Evolutionary conservation across 768 basidiomycete species (phyloP), one percentile per base, ranked within the genome.

Genomic region (Lentinula sp.): DNA sequence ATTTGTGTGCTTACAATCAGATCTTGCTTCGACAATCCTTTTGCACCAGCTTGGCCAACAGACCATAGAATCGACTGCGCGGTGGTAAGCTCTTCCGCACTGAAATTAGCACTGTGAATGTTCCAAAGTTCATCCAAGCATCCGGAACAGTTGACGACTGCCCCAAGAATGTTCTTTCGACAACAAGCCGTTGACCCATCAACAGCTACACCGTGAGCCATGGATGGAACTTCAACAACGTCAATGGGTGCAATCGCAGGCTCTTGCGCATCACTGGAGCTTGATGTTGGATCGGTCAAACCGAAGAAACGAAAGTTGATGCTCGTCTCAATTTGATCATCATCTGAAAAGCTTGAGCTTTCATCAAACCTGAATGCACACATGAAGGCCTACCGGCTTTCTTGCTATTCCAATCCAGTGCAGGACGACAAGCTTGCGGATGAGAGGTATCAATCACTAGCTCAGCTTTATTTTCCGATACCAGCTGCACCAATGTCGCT

Each of bases 321-420:
- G 7, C 74, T 70, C 4, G 87, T 89, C 72, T 95, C 92, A 52
- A 93, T 86, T 66, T 93, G 84, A 70, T 93, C 88, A 67, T 95
- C 92, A 68, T 92, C 92, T 93, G 21, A 64, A 42, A 46, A 32
- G 15, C 15, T 34, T 31, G 4, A 18, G 18, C 8, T 55, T 11
- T 37, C 3, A 16, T 21, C 37, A 40, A 61, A 11, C 16, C 34
- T n/a, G 39, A 16, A 48, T 13, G 56, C 40, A 58, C 40, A 31
- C 3, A 40, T 34, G 9, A 31, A 23, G 7, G 70, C 78, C 59
- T 63, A 89, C 92, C 91, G 64, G 89, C 88, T 79, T 92, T 91
- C 75, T 93, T 93, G 71, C 91, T 96, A 65, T 92, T 92, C 84
- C 88, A 93, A 67, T 93, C 90, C 39, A 89, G 74, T 10, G 70